Evolutionary conservation across 192 early-diverging fungal species (phyloP), one percentile per base, ranked within the genome.

Genomic region (Jimgerdemannia flammicorona): DNA sequence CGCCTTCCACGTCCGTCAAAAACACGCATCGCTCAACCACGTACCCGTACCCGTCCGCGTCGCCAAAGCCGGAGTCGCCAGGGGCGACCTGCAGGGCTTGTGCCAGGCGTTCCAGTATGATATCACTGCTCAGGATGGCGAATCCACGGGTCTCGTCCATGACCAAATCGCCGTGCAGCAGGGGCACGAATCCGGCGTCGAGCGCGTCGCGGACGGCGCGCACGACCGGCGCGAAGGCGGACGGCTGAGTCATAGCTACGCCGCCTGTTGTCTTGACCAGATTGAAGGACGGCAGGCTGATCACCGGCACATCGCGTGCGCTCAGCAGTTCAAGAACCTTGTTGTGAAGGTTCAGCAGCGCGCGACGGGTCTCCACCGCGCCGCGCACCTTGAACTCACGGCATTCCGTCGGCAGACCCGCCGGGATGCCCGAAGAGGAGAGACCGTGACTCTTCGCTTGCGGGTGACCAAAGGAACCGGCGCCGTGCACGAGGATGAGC

Each of bases 381-480:
- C 72, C 44, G 43, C 67, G 66, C 67, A 75, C 67, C 43, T 75
- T 67, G 67, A 40, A 68, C 67, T 68, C 67, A 9, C 6, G 7
- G 29, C 19, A 20, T 20, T 68, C 67, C 18, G 19, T 4, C 0
- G 67, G 6, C 6, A 41, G 6, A 68, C 6, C 67, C 67, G 40
- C 19, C 7, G 19, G 9, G 40, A 40, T 14, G 9, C 67, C 67
- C n/a, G 54, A 68, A 63, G 43, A 43, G 8, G 44, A 41, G 43
- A 83, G 41, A n/a, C 66, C 18, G 44, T 77, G 74, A 70, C 75
- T 40, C 42, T 79, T 83, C 3, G 81, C 81, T 40, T 77, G 81
- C 17, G 81, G 81, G 42, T 83, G 81, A 39, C 81, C 81, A 77
- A 79, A 83, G 44, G 77, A 79, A 29, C 81, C 81, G 19, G 76